Conservation (phyloP, 352 stramenopile genomes). For the Globisporangium radiosum region DNA sequence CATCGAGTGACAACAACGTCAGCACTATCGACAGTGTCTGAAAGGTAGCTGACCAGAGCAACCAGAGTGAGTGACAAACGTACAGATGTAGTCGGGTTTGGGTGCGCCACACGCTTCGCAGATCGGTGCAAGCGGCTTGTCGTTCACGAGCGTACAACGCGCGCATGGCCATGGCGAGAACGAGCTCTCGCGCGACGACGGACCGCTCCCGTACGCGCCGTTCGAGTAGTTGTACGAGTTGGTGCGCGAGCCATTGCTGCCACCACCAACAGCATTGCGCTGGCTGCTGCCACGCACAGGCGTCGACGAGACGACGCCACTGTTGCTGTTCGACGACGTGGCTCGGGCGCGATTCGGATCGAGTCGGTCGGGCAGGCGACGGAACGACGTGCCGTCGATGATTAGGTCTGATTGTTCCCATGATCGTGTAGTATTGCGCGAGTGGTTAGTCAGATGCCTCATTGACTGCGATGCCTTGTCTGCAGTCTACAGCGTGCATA, state of each 20-base stretch:
- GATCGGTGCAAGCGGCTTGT: slow-evolving; percentile 62
- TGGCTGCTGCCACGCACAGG: slow-evolving; percentile 14
- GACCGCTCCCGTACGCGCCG: slow-evolving; percentile 17
- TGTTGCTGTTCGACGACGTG: slow-evolving; percentile 9
- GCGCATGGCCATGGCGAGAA: slow-evolving; percentile 70
- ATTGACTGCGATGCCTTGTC: no score
- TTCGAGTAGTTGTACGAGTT: slow-evolving; percentile 35
- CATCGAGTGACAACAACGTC: not conserved
- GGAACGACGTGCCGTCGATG: slow-evolving; percentile 76
- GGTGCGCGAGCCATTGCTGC: slow-evolving; percentile 17
- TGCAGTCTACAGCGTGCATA: not conserved
- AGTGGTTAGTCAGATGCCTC: no score
- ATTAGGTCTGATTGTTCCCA: slow-evolving; percentile 46
- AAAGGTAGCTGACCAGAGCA: not conserved
- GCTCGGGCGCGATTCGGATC: slow-evolving; percentile 28
- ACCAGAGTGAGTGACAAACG: slow-evolving; percentile 7
- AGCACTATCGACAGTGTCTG: no score
- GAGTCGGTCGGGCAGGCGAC: slow-evolving; percentile 60
- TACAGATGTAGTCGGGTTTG: slow-evolving; percentile 63
- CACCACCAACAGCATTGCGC: not conserved
- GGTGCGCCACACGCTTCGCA: slow-evolving; percentile 65
- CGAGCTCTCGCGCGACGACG: slow-evolving; percentile 39
- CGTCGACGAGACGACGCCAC: slow-evolving; percentile 20
- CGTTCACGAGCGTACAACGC: slow-evolving; percentile 71
- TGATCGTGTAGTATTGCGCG: not conserved